Evolutionary conservation across 805 yeast species (phyloP), one percentile per base, ranked within the genome.

Genomic region (Schwanniomyces polymorphus): DNA sequence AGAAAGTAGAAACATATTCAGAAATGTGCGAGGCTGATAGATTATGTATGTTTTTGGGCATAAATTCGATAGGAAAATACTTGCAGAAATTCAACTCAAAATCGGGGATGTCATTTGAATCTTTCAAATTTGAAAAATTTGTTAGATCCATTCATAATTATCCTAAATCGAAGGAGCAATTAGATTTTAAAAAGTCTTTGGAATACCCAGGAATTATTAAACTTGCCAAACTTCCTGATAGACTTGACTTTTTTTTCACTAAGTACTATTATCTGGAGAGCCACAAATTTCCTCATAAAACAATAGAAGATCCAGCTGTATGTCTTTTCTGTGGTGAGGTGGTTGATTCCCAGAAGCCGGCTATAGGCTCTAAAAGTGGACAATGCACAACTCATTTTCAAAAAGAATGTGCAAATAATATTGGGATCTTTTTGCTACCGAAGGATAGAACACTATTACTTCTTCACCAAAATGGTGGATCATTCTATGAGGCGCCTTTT

Each of bases 401-500:
- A 43, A 74, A 78, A 61, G 85, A 84, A 49, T 87, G 95, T 59
- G 72, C 78, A 31, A 81, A 79, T 43, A 77, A 81, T 42, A 65
- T 72, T n/a, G 97, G 97, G 0, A 76, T 90, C 0, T 90, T 84
- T 54, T 66, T 90, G 41, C 58, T 88, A 1, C 92, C 95, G 1
- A 81, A 85, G 53, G 85, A 84, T 52, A 78, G 88, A 52, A 70
- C 85, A 10, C 59, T 88, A 23, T 66, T 90, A 43, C 60, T 89
- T 28, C 60, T 92, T 41, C 80, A 86, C 48, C 82, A 81, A 43
- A 86, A 85, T 7, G 85, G 86, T 31, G 99, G 99, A 0, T 82
- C 96, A 0, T 92, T 92, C 62, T 76, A 81, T 50, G 83, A 82
- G 28, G 86, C 95, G 2, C 98, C 98, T 0, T 92, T 84, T 60